phyloP scores from a whole-genome alignment of 345 rosid genomes.

The Capsella bursapastoris region DNA sequence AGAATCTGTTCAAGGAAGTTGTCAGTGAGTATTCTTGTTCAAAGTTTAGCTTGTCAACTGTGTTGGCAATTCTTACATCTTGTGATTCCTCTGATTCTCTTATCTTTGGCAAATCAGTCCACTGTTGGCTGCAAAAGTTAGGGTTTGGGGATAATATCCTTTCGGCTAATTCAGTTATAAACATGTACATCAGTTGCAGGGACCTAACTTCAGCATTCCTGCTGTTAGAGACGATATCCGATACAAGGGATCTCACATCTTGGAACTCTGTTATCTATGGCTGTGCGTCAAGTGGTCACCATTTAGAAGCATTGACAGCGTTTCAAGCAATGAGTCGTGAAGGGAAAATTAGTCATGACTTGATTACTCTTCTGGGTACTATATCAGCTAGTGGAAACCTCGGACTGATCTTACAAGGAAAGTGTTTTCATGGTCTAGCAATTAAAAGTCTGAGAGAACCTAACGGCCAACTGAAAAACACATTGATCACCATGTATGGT shows the following conservation, averaged over 20 bases:
- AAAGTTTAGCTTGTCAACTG: constrained; percentile 48
- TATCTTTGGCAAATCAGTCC: constrained; percentile 52
- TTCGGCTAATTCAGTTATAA: constrained; percentile 50
- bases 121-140: constrained; percentile 54
- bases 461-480: constrained; percentile 59
- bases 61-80: constrained; percentile 57
- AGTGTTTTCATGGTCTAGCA: constrained; percentile 57
- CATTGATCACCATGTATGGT: constrained; percentile 66
- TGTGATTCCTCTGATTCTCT: constrained; percentile 51
- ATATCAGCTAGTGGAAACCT: constrained; percentile 61
- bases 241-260: constrained; percentile 46
- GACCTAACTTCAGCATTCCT: constrained; percentile 47
- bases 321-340: constrained; percentile 53
- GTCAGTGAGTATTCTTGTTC: constrained; percentile 35
- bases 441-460: constrained; percentile 48
- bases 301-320: constrained; percentile 49
- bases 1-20: constrained; percentile 51
- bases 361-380: constrained; percentile 52
- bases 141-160: constrained; percentile 48
- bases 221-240: constrained; percentile 36
- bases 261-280: constrained; percentile 63
- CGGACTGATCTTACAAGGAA: constrained; percentile 48
- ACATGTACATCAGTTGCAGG: constrained; percentile 51
- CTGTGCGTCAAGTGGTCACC: constrained; percentile 43
- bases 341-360: constrained; percentile 44